phyloP scores from a whole-genome alignment of 495 filamentous ascomycete genomes.

The Opeltia flavorubescens region DNA sequence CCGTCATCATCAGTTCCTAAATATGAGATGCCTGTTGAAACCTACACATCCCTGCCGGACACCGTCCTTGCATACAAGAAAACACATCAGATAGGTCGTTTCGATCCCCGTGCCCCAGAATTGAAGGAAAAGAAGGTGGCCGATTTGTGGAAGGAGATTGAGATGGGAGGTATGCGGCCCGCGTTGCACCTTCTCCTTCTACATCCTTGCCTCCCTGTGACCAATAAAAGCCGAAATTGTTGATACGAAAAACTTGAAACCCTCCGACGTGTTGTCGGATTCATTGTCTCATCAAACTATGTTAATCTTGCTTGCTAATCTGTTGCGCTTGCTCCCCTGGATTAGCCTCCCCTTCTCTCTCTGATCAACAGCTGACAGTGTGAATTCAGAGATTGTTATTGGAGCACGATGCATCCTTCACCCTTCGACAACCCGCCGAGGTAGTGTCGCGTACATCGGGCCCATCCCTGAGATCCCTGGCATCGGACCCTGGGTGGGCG shows the following conservation, averaged over 20 bases:
- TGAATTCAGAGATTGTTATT: slow-evolving; percentile 33
- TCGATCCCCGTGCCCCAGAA: slow-evolving; percentile 69
- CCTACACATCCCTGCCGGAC: slow-evolving; percentile 72
- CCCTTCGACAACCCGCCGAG: slow-evolving; percentile 56
- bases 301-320: no score
- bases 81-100: slow-evolving; percentile 79
- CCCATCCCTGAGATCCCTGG: slow-evolving; percentile 68
- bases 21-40: slow-evolving; percentile 63
- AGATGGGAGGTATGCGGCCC: slow-evolving; percentile 33
- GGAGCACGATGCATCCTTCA: slow-evolving; percentile 52
- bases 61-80: slow-evolving; percentile 92
- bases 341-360: not conserved
- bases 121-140: slow-evolving; percentile 53
- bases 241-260: no score
- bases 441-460: slow-evolving; percentile 73
- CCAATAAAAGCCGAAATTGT: not conserved
- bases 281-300: no score
- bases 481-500: slow-evolving; percentile 62
- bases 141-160: slow-evolving; percentile 50
- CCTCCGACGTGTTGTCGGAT: no score
- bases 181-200: not conserved
- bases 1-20: slow-evolving; percentile 64
- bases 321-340: no score
- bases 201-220: not conserved
- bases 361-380: not conserved